phyloP scores from a whole-genome alignment of 371 early-diverging fungal species.

The Mortierella sp. region DNA sequence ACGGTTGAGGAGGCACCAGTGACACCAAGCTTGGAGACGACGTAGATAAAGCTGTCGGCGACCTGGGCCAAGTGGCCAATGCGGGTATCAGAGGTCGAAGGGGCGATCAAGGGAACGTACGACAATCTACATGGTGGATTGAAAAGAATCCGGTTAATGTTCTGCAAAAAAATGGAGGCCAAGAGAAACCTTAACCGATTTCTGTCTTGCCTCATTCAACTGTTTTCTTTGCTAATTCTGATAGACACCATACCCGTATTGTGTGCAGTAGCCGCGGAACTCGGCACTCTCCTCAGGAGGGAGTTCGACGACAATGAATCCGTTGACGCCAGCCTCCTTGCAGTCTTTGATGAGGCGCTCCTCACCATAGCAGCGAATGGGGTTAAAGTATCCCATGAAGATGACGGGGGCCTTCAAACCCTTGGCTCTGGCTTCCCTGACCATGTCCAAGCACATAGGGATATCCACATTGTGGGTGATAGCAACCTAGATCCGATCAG shows the following conservation, averaged over 20 bases:
- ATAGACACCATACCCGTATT: slow-evolving; percentile 66
- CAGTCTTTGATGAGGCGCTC: slow-evolving; percentile 86
- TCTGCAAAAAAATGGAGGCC: not conserved
- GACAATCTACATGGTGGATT: slow-evolving; percentile 67
- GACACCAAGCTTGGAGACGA: slow-evolving; percentile 94
- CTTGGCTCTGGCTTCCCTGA: slow-evolving; percentile 82
- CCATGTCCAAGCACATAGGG: slow-evolving; percentile 83
- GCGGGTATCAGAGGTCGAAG: slow-evolving; percentile 90
- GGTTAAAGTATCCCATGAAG: slow-evolving; percentile 99
- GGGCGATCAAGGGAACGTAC: slow-evolving; percentile 96
- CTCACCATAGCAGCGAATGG: slow-evolving; percentile 95
- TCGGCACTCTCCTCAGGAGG: slow-evolving; percentile 95
- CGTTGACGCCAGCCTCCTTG: slow-evolving; percentile 88
- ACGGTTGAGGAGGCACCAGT: slow-evolving; percentile 86
- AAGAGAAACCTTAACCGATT: not conserved
- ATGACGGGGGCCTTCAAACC: slow-evolving; percentile 94
- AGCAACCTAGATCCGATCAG: slow-evolving; percentile 69
- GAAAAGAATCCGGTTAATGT: not conserved
- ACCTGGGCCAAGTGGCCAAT: slow-evolving; percentile 84
- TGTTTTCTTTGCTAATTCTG: not conserved
- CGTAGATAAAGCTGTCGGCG: slow-evolving; percentile 95
- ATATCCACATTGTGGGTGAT: slow-evolving; percentile 86
- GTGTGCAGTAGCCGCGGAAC: slow-evolving; percentile 84
- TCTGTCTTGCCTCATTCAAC: not conserved
- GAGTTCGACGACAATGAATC: slow-evolving; percentile 97